phyloP scores from a whole-genome alignment of 306 rosid genomes.

The Castanea crenata region DNA sequence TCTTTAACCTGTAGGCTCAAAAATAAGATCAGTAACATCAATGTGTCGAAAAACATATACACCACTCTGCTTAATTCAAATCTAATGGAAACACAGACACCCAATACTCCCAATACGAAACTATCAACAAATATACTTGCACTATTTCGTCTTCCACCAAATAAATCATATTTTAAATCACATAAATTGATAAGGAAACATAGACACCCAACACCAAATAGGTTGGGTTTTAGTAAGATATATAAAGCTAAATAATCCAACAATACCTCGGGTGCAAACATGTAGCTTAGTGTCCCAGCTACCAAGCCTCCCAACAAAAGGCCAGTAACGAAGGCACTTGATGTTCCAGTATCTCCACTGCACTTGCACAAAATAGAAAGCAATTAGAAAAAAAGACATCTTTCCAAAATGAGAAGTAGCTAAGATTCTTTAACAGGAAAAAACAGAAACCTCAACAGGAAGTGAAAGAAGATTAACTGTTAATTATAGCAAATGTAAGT shows the following conservation, averaged over 20 bases:
- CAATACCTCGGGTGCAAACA: conserved; percentile 64
- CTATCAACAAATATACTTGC: too few relatives aligned
- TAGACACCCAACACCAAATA: neutral
- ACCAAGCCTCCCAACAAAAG: conserved; percentile 60
- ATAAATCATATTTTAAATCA: too few relatives aligned
- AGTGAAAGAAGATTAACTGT: neutral
- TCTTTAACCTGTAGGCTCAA: neutral
- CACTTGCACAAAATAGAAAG: conserved; percentile 8
- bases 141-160: too few relatives aligned
- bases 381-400: neutral
- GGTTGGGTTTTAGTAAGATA: neutral
- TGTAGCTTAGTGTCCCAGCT: conserved; percentile 49
- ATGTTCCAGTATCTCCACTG: conserved; percentile 46
- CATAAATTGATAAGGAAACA: neutral
- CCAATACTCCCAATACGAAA: too few relatives aligned
- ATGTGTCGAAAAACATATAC: neutral
- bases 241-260: neutral
- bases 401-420: neutral
- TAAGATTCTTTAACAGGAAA: too few relatives aligned
- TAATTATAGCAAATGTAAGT: neutral
- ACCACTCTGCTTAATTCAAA: neutral
- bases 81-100: too few relatives aligned
- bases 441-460: neutral
- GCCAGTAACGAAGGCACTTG: conserved; percentile 47
- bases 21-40: neutral